These are phyloP conservation scores for Thraustochytrium sp. DNA, from an alignment of 352 stramenopile species.

Conservation along the genomic window DNA sequence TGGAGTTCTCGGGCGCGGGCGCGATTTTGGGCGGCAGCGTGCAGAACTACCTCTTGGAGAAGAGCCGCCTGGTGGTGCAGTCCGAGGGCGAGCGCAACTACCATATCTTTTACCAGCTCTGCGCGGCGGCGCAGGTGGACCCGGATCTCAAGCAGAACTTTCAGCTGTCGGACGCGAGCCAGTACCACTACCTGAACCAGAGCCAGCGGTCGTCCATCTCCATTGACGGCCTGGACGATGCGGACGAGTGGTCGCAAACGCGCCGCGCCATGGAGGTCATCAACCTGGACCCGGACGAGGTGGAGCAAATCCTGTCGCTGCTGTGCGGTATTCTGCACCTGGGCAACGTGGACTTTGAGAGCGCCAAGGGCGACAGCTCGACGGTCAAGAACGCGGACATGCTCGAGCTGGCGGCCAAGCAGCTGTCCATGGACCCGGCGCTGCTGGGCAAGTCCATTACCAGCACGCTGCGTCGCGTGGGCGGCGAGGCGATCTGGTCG, in stretches of 20 bases:
- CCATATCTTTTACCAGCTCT: slow-evolving; percentile 88
- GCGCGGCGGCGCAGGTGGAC: slow-evolving; percentile 53
- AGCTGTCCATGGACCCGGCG: slow-evolving; percentile 63
- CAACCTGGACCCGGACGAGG: slow-evolving; percentile 64
- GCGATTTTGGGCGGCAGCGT: slow-evolving; percentile 61
- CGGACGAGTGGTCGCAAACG: slow-evolving; percentile 64
- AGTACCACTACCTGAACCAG: slow-evolving; percentile 76
- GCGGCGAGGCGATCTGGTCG: slow-evolving; percentile 24
- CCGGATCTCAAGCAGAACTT: slow-evolving; percentile 32
- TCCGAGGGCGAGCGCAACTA: slow-evolving; percentile 80
- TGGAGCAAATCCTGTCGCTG: slow-evolving; percentile 68
- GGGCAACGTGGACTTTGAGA: slow-evolving; percentile 70
- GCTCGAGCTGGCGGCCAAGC: slow-evolving; percentile 51
- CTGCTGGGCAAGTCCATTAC: slow-evolving; percentile 65
- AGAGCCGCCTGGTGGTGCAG: slow-evolving; percentile 84
- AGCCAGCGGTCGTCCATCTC: slow-evolving; percentile 66
- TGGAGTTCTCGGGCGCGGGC: slow-evolving; percentile 60
- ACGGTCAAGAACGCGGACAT: slow-evolving; percentile 56
- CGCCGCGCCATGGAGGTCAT: slow-evolving; percentile 69
- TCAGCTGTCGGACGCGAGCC: slow-evolving; percentile 60
- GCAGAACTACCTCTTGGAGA: slow-evolving; percentile 82
- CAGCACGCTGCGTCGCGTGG: slow-evolving; percentile 67
- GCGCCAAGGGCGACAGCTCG: slow-evolving; percentile 53
- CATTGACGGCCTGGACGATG: slow-evolving; percentile 53
- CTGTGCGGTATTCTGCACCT: slow-evolving; percentile 73